Conservation (phyloP, 2,329 filamentous ascomycete species). For the Chrysoporthe deuterocubensis region DNA sequence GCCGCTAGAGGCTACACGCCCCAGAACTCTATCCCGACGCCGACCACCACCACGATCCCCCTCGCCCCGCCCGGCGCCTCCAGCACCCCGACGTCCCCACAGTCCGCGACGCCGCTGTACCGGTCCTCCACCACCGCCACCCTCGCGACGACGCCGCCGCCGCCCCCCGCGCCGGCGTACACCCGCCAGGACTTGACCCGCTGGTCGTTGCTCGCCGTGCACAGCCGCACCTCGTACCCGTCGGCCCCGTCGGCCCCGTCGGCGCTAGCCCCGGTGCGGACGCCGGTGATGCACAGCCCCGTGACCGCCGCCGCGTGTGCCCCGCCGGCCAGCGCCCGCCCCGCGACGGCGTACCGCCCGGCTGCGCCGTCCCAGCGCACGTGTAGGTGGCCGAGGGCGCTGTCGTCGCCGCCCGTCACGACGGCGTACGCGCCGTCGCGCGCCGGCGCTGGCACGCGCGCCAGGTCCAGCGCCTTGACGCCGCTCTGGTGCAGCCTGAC, state of each 20-base stretch:
- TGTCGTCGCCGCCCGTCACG: slow-evolving; percentile 86
- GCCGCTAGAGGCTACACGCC: slow-evolving; percentile 2
- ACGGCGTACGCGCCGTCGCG: slow-evolving; percentile 50
- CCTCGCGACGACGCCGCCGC: slow-evolving; percentile 21
- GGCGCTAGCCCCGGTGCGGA: not conserved
- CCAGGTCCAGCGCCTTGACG: slow-evolving; percentile 68
- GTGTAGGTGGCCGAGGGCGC: slow-evolving; percentile 67
- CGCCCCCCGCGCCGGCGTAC: not conserved
- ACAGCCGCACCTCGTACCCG: slow-evolving; percentile 33
- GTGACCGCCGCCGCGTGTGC: slow-evolving; percentile 78
- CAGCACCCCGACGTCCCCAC: slow-evolving; percentile 55
- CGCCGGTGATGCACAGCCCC: slow-evolving; percentile 48
- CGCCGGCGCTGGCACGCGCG: not conserved
- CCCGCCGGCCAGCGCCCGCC: slow-evolving; percentile 46
- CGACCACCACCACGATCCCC: slow-evolving; percentile 48
- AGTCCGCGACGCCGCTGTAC: slow-evolving; percentile 65
- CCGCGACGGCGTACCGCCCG: slow-evolving; percentile 30
- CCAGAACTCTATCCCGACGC: slow-evolving; percentile 55
- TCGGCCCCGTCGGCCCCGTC: slow-evolving; percentile 30
- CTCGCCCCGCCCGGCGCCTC: slow-evolving; percentile 18
- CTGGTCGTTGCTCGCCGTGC: slow-evolving; percentile 65
- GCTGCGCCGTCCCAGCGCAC: slow-evolving; percentile 37
- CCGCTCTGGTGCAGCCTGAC: slow-evolving; percentile 75
- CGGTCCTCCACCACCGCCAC: slow-evolving; percentile 51
- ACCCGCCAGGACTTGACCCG: slow-evolving; percentile 59